Base-by-base conservation (phyloP, 1,284 basidiomycete species). In the Ustilago hordei region DNA sequence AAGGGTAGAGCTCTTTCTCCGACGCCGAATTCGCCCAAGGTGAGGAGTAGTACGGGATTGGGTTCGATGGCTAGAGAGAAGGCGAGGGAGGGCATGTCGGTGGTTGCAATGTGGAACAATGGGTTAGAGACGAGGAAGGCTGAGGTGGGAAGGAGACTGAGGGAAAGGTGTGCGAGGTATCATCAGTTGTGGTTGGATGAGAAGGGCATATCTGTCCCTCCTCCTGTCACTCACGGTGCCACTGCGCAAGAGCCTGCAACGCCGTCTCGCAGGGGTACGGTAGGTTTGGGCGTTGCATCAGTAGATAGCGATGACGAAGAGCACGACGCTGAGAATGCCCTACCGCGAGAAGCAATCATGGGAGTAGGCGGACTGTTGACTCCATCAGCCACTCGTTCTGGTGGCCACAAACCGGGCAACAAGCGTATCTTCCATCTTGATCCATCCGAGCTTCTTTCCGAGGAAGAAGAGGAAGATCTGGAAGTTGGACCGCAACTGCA, bases 271-370 rank as follows among this genome's bases (percentile, higher is more conserved):
- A 52, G 43, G 8, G 38, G 35, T 13, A 45, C 31, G 12, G 35
- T 66, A 9, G 63, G 69, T 3, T 31, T 70, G 23, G 63, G 63
- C 4, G 62, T 70, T 11, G 66, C 55, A 7, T 28, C 38, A 95
- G 83, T 8, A 98, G 90, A 79, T 95, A 31, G 23, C 87, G 88
- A 98, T 95, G 83, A 91, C 90, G 34, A 94, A 91, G 41, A 95
- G 90, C 47, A 97, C 89, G 75, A 95, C 92, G 82, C 91, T 89
- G 36, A 4, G 23, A 15, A 41, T 8, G 45, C 36, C 11, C 47
- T 45, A 77, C 93, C 92, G 69, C 92, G 90, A 19, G 92, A 91
- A 66, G 95, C 93, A 80, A 95, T 89, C 23, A 66, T 67, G 66
- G 75, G 75, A 11, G 66, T 65, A 19, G 76, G 76, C 4, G 75